A percentile compares a stretch with the other conserved stretches of the same genome.
phyloP scores from a whole-genome alignment of 768 basidiomycete genomes.

The Boletales sp. region DNA sequence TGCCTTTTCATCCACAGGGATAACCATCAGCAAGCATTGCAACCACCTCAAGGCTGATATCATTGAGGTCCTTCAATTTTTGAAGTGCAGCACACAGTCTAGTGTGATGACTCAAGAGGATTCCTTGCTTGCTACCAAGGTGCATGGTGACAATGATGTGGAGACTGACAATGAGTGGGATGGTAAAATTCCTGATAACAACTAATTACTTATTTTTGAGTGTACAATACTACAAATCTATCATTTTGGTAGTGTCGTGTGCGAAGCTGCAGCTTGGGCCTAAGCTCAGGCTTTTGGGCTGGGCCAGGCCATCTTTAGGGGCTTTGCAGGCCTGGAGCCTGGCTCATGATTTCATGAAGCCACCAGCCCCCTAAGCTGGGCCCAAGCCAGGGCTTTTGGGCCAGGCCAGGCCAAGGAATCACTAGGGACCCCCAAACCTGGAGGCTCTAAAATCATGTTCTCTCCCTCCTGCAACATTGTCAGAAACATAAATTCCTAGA shows the following conservation, averaged over 20 bases:
- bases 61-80: not conserved
- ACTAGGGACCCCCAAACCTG: constrained; percentile 51
- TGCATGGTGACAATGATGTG: not conserved
- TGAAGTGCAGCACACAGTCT: not conserved
- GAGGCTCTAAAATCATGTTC: constrained; percentile 89
- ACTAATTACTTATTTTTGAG: not conserved
- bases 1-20: constrained; percentile 1
- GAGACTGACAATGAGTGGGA: constrained; percentile 4
- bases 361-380: no score
- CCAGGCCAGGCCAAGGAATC: no score
- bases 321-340: no score
- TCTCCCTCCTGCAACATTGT: constrained; percentile 48
- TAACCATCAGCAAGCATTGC: constrained; percentile 3
- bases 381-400: no score
- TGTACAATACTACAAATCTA: no score
- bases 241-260: no score
- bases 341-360: no score
- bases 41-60: constrained; percentile 6
- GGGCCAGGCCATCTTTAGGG: no score
- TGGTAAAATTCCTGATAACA: not conserved
- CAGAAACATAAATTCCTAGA: not conserved
- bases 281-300: no score
- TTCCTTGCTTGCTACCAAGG: not conserved
- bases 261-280: no score
- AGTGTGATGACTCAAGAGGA: not conserved